Evolutionary conservation across 106 monocot genomes (phyloP), one percentile per base, ranked within the genome.

Genomic region (Dendrobium catenatum): DNA sequence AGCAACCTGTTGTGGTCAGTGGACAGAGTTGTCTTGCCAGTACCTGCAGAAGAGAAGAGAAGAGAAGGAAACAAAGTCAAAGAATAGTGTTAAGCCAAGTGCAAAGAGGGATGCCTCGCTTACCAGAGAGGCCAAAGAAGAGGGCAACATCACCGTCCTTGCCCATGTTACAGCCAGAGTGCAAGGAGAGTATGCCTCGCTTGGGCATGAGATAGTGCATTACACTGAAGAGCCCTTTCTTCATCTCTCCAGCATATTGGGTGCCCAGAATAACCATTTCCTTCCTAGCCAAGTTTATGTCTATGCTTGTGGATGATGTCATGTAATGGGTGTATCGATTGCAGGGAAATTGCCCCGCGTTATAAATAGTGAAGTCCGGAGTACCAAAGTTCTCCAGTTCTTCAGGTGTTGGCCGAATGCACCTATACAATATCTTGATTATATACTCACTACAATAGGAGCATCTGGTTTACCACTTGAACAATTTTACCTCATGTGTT

Each of bases 161-260:
- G 84, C 94, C 96, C 93, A 96, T 86, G 79, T 96, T 96, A 87
- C 92, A 96, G 85, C 96, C 96, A 70, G 93, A 96, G 77, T 96
- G 96, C 77, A 96, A 80, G 80, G 94, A 90, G 51, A 96, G 87
- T 81, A 92, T 96, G 58, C 86, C 82, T 68, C 94, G 83, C 79
- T 89, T 91, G 75, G 96, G 96, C 96, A 96, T 96, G 83, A 96
- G 92, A 86, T 96, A 96, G 83, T 96, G 96, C 96, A 96, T 96
- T 72, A 96, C 92, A 80, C 96, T 85, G 86, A 96, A 96, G 56
- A 96, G 89, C 74, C 96, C 96, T 87, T 96, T 96, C 96, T 96
- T 96, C 96, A 96, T 96, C 96, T 96, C 96, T 76, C 96, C 96
- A 6, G 96, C 96, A 80, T 96, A 96, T 74, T 94, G 93, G 15